Base-by-base conservation (phyloP, 176 grass and related monocot species). In the Cenchrus americanus region DNA sequence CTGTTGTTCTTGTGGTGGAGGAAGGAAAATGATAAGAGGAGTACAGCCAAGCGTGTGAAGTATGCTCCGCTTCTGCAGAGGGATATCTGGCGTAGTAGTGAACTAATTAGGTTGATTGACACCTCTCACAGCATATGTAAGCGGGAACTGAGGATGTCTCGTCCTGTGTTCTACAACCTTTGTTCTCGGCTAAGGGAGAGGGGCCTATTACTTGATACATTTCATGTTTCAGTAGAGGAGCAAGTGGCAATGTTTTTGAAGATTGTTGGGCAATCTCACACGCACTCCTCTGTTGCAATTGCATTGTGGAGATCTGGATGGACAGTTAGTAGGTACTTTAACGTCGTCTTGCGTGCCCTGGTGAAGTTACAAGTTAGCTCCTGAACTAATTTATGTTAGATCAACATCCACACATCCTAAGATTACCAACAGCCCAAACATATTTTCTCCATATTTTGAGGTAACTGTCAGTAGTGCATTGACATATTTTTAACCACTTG, bases 181-280 rank as follows among this genome's bases (percentile, higher is more conserved):
- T 82, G 55, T 50, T 1, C 19, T 63, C 1, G 43, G 0, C 57
- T 83, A 6, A 73, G 18, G 2, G 4, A 37, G 0, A 73, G 13
- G 26, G 10, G 58, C 0, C 24, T 50, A 5, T 10, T 82, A 60
- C 1, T 17, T 37, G 54, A 82, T 24, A 62, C 68, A 30, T 14
- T 73, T n/a, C 55, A 73, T 83, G 42, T 83, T 63, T 83, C 80
- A 5, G 68, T 82, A 22, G 80, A 82, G 54, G 68, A 82, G 10
- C 80, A 82, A 15, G 10, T 82, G 7, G 80, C 68, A 49, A 34
- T 3, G 62, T 73, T 83, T 26, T 3, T 83, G 6, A 22, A 73
- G 5, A 50, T 63, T 14, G 58, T 83, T 2, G 12, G 80, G 32
- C 57, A 83, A 1, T 21, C 11, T 21, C 69, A 73, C 54, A 73